Percentiles rank a stretch among this genome's conserved stretches.
Conservation (phyloP, 2,329 filamentous ascomycete species). For the Pyrenophora graminea region DNA sequence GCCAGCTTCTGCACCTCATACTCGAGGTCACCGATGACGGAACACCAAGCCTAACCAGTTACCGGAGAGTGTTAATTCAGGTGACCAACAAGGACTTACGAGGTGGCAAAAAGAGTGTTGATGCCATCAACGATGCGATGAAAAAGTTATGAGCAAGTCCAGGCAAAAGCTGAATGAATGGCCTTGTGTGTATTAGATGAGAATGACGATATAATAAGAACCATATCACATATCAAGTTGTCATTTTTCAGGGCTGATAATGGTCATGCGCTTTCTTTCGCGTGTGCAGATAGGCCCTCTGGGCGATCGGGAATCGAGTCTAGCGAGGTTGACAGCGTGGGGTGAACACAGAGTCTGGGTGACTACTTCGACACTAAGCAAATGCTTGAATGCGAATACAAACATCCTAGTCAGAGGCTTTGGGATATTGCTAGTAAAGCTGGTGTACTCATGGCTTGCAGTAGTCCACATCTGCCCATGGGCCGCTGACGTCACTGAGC, state of each 20-base stretch:
- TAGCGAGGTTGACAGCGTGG: neutral
- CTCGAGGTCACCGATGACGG: conserved; percentile 55
- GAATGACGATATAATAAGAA: neutral
- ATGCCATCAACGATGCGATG: neutral
- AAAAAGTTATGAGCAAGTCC: conserved; percentile 1
- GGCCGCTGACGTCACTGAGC: conserved; percentile 10
- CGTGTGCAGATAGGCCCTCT: too few relatives aligned
- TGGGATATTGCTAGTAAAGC: neutral
- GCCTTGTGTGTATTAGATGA: neutral
- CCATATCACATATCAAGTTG: too few relatives aligned
- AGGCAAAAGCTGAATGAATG: neutral
- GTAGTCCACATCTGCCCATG: neutral
- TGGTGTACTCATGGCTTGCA: neutral
- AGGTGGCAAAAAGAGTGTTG: conserved; percentile 18
- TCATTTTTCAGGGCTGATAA: too few relatives aligned
- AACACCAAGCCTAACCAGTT: conserved; percentile 52
- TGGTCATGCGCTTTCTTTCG: too few relatives aligned
- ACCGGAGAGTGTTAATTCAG: conserved; percentile 52
- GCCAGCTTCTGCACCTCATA: conserved; percentile 56
- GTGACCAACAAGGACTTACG: conserved; percentile 37
- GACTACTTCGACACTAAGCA: neutral
- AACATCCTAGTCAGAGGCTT: neutral
- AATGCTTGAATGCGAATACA: neutral
- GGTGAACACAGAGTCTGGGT: neutral
- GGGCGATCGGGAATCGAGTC: too few relatives aligned